These are phyloP conservation scores for Trypanosoma scelopori DNA, from an alignment of 208 protist genomes.

Conservation along the genomic window DNA sequence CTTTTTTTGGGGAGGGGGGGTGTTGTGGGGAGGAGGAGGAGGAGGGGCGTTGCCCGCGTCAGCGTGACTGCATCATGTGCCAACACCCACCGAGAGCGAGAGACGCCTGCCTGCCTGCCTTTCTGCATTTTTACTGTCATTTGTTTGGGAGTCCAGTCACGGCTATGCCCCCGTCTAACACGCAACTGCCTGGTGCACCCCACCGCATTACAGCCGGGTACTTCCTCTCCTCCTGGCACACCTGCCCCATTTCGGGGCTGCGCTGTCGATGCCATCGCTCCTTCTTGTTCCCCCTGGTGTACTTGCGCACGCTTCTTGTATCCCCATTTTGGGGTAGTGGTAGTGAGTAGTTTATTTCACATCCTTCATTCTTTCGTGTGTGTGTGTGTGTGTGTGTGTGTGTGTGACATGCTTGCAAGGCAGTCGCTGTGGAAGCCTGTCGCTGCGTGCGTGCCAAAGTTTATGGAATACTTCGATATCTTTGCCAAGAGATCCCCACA, in stretches of 20 bases:
- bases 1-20: too few species aligned
- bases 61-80: too few species aligned
- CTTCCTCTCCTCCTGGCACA: slow-evolving; percentile 1
- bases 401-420: slow-evolving; percentile 46
- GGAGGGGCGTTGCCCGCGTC: too few species aligned
- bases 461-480: slow-evolving; percentile 25
- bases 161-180: too few species aligned
- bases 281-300: too few species aligned
- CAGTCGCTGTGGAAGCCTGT: slow-evolving; percentile 66
- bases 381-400: background rate
- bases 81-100: too few species aligned
- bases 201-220: background rate
- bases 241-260: background rate
- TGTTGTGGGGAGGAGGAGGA: too few species aligned
- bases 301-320: background rate
- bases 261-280: too few species aligned
- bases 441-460: slow-evolving; percentile 46
- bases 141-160: too few species aligned
- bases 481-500: slow-evolving; percentile 52
- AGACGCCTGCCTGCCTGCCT: too few species aligned
- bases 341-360: background rate
- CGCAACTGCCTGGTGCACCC: background rate
- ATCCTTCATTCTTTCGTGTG: background rate
- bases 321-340: background rate
- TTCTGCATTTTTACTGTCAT: too few species aligned